Evolutionary conservation across 345 rosid species (phyloP).

Genomic region (Bruguiera gymnorhiza): DNA sequence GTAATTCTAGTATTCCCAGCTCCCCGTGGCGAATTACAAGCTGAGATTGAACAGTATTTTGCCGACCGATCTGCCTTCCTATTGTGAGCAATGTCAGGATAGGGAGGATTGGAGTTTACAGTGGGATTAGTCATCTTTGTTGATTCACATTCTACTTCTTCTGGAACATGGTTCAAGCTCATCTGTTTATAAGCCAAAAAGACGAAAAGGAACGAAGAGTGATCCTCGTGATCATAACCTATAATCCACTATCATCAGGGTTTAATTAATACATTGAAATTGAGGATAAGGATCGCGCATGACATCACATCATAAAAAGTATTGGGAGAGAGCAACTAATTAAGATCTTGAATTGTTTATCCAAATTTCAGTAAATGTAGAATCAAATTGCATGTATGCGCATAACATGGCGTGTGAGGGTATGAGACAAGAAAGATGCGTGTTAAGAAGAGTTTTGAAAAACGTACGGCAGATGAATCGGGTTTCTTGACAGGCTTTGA

Average conservation of each 20-base stretch:
- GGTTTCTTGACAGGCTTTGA: conserved; percentile 35
- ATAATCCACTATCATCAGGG: no score
- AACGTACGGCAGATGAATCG: conserved; percentile 37
- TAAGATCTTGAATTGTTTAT: no score
- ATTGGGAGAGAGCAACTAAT: neutral
- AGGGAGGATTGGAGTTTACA: conserved; percentile 19
- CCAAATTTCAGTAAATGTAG: no score
- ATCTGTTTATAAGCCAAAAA: conserved; percentile 18
- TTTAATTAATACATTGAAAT: no score
- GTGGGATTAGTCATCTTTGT: conserved; percentile 20
- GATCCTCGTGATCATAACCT: no score
- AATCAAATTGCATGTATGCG: neutral
- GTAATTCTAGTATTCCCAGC: conserved; percentile 8
- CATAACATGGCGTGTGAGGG: neutral
- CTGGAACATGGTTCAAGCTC: conserved; percentile 26
- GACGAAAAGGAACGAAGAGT: no score
- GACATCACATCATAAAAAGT: neutral
- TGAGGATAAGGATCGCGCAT: neutral
- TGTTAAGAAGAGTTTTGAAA: neutral
- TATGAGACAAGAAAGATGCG: neutral
- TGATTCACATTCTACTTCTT: conserved; percentile 31
- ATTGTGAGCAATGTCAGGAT: conserved; percentile 11
- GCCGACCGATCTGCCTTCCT: conserved; percentile 14
- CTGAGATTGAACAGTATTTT: no score
- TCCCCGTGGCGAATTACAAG: conserved; percentile 13